Percentiles rank a stretch among this genome's conserved stretches.
Conservation (phyloP, 116 monocot species). For the Papilionanthe hybrid region DNA sequence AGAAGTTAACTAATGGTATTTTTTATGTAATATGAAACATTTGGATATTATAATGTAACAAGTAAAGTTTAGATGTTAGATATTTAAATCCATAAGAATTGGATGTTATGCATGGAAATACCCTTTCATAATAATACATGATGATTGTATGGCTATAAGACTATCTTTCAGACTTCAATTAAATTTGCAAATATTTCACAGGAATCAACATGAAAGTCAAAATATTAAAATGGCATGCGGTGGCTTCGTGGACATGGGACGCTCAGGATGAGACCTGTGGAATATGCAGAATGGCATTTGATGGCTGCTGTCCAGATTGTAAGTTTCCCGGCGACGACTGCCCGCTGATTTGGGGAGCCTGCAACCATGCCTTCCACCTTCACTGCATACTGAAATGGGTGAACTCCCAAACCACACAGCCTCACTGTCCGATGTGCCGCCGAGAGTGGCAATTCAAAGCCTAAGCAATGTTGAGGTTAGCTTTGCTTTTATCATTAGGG, state of each 20-base stretch:
- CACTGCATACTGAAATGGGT: slow-evolving; percentile 95
- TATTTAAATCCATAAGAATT: too few relatives aligned
- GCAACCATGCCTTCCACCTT: slow-evolving; percentile 82
- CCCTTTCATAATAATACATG: too few relatives aligned
- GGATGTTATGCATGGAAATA: too few relatives aligned
- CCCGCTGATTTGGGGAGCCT: slow-evolving; percentile 87
- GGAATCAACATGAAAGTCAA: slow-evolving; percentile 17
- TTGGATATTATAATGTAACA: too few relatives aligned
- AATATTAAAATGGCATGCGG: slow-evolving; percentile 63
- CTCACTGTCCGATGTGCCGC: slow-evolving; percentile 91
- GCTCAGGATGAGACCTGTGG: slow-evolving; percentile 90
- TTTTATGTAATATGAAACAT: too few relatives aligned
- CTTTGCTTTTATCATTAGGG: not conserved
- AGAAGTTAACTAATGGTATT: too few relatives aligned
- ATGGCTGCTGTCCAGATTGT: slow-evolving; percentile 91
- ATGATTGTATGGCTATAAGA: not conserved
- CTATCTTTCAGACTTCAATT: not conserved
- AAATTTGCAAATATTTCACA: not conserved
- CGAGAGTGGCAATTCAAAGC: slow-evolving; percentile 92
- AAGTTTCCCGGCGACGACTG: slow-evolving; percentile 93
- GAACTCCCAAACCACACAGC: slow-evolving; percentile 69
- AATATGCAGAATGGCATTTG: slow-evolving; percentile 94
- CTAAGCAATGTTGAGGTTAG: slow-evolving; percentile 3
- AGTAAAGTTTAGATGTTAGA: too few relatives aligned
- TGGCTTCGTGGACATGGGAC: slow-evolving; percentile 94